Evolutionary conservation across 768 basidiomycete species (phyloP).

Genomic region (Leucosporidium creatinivorum): DNA sequence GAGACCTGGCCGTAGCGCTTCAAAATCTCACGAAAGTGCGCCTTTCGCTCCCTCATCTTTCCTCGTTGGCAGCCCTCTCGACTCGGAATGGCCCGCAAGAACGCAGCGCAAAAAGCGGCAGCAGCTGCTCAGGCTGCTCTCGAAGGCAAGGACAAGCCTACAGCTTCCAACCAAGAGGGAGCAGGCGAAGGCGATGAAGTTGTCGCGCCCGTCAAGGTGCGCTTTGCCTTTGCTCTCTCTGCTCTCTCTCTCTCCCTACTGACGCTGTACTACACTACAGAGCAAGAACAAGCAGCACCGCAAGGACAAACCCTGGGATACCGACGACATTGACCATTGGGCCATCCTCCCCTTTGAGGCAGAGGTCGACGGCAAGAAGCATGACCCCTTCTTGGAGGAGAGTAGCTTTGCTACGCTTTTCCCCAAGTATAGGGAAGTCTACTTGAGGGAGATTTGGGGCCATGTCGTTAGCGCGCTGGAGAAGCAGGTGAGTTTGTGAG

Average conservation of each 20-base stretch:
- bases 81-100: slow-evolving; percentile 31
- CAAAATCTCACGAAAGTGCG: too few species aligned
- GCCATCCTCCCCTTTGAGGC: slow-evolving; percentile 68
- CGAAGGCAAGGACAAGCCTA: slow-evolving; percentile 1
- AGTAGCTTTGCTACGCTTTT: slow-evolving; percentile 97
- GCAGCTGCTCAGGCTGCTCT: slow-evolving; percentile 8
- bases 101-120: slow-evolving; percentile 24
- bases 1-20: too few species aligned
- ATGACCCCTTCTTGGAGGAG: slow-evolving; percentile 82
- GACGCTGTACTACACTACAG: background rate
- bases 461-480: slow-evolving; percentile 79
- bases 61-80: background rate
- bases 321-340: slow-evolving; percentile 85
- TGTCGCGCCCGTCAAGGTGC: too few species aligned
- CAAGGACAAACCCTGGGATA: slow-evolving; percentile 99
- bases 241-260: too few species aligned
- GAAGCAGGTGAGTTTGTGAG: slow-evolving; percentile 53
- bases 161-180: background rate
- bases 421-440: slow-evolving; percentile 96
- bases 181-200: slow-evolving; percentile 51
- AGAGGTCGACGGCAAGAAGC: slow-evolving; percentile 62
- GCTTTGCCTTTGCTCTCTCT: too few species aligned
- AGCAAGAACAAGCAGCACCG: slow-evolving; percentile 77
- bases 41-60: background rate
- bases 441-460: slow-evolving; percentile 89